phyloP scores from a whole-genome alignment of 208 protist genomes.

The Trypanosomatidae sp. region DNA sequence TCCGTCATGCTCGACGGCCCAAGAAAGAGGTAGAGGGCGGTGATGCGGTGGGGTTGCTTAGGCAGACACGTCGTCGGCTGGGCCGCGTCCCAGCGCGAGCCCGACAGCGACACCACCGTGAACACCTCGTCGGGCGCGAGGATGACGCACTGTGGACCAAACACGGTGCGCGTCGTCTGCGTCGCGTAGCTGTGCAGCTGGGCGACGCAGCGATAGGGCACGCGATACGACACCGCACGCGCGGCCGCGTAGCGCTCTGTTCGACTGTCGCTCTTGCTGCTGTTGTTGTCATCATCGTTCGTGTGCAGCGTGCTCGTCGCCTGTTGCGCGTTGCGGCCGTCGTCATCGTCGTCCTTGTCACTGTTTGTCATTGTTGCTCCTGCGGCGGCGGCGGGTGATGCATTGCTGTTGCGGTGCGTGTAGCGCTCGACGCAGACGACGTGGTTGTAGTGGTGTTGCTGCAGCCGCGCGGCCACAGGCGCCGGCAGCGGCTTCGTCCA shows the following conservation, averaged over 20 bases:
- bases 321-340: no score
- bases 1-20: conserved; percentile 93
- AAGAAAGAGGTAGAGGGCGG: conserved; percentile 72
- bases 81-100: conserved; percentile 73
- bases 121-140: conserved; percentile 80
- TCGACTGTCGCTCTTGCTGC: no score
- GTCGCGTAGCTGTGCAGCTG: conserved; percentile 94
- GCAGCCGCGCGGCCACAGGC: conserved; percentile 22
- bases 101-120: conserved; percentile 77
- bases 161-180: conserved; percentile 70
- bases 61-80: conserved; percentile 60
- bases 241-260: no score
- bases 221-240: conserved; percentile 88
- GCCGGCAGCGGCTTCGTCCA: conserved; percentile 68
- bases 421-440: conserved; percentile 18
- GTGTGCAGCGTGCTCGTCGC: no score
- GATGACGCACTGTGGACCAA: conserved; percentile 65
- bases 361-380: no score
- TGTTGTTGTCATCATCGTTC: no score
- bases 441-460: conserved; percentile 19
- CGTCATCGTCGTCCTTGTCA: no score
- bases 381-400: no score
- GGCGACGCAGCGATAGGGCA: conserved; percentile 89
- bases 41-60: conserved; percentile 54
- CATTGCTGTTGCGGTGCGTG: no score